Percentiles rank a stretch among this genome's conserved stretches.
Evolutionary conservation across 805 yeast species (phyloP).

Genomic region (Sugiyamaella qingdaonensis): DNA sequence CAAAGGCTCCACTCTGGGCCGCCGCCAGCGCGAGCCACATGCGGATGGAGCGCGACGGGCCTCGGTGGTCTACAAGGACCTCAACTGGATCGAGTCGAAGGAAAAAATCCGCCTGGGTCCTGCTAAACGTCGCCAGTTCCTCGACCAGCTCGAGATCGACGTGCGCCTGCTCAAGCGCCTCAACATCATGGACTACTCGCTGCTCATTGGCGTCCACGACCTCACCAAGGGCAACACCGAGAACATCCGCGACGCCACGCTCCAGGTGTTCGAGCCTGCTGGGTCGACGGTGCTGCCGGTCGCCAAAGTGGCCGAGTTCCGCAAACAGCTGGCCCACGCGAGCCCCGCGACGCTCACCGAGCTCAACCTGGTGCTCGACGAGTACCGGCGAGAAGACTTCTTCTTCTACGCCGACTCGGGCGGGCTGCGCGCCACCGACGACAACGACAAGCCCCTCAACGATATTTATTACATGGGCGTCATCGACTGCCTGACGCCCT

Average conservation of each 20-base stretch:
- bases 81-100: constrained; percentile 75
- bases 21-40: constrained; percentile 39
- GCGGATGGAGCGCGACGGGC: constrained; percentile 19
- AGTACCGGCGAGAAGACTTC: constrained; percentile 33
- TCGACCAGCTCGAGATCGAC: constrained; percentile 70
- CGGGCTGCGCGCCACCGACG: constrained; percentile 73
- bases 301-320: constrained; percentile 32
- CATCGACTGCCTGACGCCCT: constrained; percentile 82
- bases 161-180: constrained; percentile 65
- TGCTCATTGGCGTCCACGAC: constrained; percentile 85
- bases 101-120: constrained; percentile 75
- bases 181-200: constrained; percentile 94
- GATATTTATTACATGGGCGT: constrained; percentile 87
- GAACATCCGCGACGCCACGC: constrained; percentile 32
- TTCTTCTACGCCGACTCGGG: constrained; percentile 77
- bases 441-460: constrained; percentile 52
- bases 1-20: constrained; percentile 88
- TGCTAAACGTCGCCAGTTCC: constrained; percentile 50
- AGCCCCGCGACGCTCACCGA: constrained; percentile 33
- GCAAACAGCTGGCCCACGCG: constrained; percentile 30
- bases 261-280: constrained; percentile 35
- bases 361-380: constrained; percentile 26
- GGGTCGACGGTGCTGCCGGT: constrained; percentile 16
- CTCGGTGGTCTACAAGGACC: constrained; percentile 66
- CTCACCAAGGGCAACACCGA: constrained; percentile 52